These are phyloP conservation scores for Pholiota conissans DNA, from an alignment of 768 basidiomycete species.

Conservation along the genomic window DNA sequence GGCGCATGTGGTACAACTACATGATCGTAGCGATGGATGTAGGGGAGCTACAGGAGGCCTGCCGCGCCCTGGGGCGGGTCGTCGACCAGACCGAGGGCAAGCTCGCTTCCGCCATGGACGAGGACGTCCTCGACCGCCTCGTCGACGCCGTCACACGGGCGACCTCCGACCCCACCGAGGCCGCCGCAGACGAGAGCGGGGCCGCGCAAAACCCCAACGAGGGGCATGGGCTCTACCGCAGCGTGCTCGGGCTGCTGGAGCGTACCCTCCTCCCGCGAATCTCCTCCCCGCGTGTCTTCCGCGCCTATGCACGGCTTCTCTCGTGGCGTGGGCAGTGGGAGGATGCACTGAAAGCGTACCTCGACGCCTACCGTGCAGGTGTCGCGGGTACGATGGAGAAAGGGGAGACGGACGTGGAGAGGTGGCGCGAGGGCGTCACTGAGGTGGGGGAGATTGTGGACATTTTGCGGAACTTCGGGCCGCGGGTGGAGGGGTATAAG, in stretches of 20 bases:
- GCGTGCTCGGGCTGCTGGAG: conserved; percentile 74
- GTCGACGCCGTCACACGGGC: conserved; percentile 82
- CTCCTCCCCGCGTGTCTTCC: conserved; percentile 77
- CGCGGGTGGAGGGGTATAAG: conserved; percentile 53
- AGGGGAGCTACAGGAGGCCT: conserved; percentile 87
- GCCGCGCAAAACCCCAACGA: conserved; percentile 52
- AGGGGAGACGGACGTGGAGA: conserved; percentile 65
- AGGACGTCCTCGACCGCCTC: conserved; percentile 85
- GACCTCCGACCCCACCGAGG: conserved; percentile 38
- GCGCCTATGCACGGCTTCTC: conserved; percentile 79
- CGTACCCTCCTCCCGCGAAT: conserved; percentile 79
- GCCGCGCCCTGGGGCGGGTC: conserved; percentile 78
- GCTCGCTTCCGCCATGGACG: conserved; percentile 65
- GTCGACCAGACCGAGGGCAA: conserved; percentile 70
- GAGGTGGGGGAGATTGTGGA: conserved; percentile 88
- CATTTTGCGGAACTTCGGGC: conserved; percentile 80
- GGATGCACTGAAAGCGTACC: conserved; percentile 77
- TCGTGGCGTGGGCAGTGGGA: conserved; percentile 73
- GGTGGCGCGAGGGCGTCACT: conserved; percentile 73
- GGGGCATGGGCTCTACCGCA: conserved; percentile 64
- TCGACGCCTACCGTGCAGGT: conserved; percentile 82
- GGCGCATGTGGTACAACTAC: conserved; percentile 99
- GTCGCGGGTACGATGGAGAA: conserved; percentile 58
- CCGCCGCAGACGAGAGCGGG: conserved; percentile 24
- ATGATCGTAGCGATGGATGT: conserved; percentile 93